These are phyloP conservation scores for Proliferodiscus dingleyae DNA, from an alignment of 2,329 filamentous ascomycete species.

Conservation along the genomic window DNA sequence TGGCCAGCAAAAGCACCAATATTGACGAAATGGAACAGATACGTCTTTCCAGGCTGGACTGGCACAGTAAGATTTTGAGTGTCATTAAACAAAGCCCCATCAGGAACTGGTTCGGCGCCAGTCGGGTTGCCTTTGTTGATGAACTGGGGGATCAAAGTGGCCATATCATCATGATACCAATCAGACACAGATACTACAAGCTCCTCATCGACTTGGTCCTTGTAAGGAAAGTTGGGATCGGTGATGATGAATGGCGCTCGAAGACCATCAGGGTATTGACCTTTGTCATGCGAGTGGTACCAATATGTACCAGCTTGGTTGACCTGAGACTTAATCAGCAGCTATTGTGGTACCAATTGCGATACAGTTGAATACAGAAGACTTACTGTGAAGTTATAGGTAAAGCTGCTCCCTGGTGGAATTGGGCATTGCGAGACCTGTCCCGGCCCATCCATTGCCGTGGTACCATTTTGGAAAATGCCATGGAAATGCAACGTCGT, in stretches of 20 bases:
- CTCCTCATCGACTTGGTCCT: conserved; percentile 47
- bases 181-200: conserved; percentile 53
- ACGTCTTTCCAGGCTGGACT: conserved; percentile 64
- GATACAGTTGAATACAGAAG: background rate
- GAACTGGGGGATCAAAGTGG: conserved; percentile 36
- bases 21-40: conserved; percentile 68
- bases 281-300: conserved; percentile 59
- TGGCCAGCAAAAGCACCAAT: conserved; percentile 67
- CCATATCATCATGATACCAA: conserved; percentile 57
- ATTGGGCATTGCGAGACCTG: conserved; percentile 65
- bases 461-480: conserved; percentile 63
- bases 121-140: conserved; percentile 40
- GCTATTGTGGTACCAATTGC: too few relatives aligned
- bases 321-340: conserved; percentile 36
- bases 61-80: conserved; percentile 53
- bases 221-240: conserved; percentile 46
- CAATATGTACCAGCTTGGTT: conserved; percentile 71
- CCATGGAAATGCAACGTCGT: conserved; percentile 69
- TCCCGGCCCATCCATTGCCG: conserved; percentile 62
- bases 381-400: conserved; percentile 61
- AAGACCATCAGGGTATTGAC: conserved; percentile 55
- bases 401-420: conserved; percentile 57
- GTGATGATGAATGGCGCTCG: conserved; percentile 52
- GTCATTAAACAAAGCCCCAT: conserved; percentile 68
- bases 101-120: conserved; percentile 57